Percentiles rank a stretch among this genome's conserved stretches.
These are phyloP conservation scores for Epichloe sp. DNA, from an alignment of 2,329 filamentous ascomycete species.

Conservation along the genomic window DNA sequence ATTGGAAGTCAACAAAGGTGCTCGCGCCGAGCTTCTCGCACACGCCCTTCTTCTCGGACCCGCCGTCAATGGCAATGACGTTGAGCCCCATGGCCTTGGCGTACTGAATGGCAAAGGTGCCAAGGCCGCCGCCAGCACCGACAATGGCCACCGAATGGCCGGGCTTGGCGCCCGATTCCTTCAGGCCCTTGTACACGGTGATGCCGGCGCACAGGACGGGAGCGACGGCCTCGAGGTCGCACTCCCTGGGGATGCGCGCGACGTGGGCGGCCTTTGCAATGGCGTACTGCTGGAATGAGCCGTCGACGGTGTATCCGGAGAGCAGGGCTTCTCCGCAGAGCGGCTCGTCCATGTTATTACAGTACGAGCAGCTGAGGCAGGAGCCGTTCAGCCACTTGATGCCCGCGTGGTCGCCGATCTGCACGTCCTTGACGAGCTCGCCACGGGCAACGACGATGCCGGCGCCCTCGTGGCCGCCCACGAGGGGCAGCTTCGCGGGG, in stretches of 20 bases:
- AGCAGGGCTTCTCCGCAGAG: conserved; percentile 64
- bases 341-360: conserved; percentile 67
- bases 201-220: conserved; percentile 77
- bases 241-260: conserved; percentile 67
- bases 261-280: conserved; percentile 79
- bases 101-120: conserved; percentile 70
- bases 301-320: conserved; percentile 87
- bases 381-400: conserved; percentile 90
- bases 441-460: conserved; percentile 74
- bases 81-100: conserved; percentile 80
- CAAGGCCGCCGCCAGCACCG: conserved; percentile 74
- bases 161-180: conserved; percentile 62
- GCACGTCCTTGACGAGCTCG: conserved; percentile 60
- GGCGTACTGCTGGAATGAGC: conserved; percentile 85
- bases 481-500: conserved; percentile 68
- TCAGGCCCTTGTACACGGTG: conserved; percentile 84
- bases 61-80: conserved; percentile 70
- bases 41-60: conserved; percentile 66
- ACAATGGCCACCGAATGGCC: conserved; percentile 75
- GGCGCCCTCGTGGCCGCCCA: conserved; percentile 71
- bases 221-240: conserved; percentile 61
- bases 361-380: conserved; percentile 74
- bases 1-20: conserved; percentile 69
- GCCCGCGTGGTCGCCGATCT: conserved; percentile 75
- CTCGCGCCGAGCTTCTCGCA: conserved; percentile 56